Evolutionary conservation across 2,329 filamentous ascomycete species (phyloP).

Genomic region (Colletotrichum trifolii): DNA sequence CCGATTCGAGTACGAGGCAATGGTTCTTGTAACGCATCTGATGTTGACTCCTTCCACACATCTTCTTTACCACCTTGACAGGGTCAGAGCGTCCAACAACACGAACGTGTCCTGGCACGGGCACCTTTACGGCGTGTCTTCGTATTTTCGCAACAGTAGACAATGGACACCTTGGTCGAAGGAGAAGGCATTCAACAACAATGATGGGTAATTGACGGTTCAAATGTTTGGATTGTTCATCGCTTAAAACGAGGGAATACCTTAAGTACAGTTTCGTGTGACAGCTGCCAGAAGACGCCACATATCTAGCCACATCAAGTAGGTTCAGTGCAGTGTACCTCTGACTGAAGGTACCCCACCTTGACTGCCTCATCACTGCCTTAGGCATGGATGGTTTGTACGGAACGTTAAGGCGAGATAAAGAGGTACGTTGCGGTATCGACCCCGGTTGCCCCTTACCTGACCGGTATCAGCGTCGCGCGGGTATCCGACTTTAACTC

Average conservation of each 20-base stretch:
- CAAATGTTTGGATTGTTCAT: no score
- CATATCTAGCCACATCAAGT: slow-evolving; percentile 4
- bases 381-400: slow-evolving; percentile 31
- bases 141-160: no score
- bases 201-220: no score
- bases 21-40: background rate
- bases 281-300: slow-evolving; percentile 12
- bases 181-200: no score
- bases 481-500: slow-evolving; percentile 20
- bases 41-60: slow-evolving; percentile 24
- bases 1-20: slow-evolving; percentile 17
- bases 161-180: no score
- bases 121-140: no score
- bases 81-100: slow-evolving; percentile 2
- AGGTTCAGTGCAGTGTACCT: background rate
- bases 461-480: slow-evolving; percentile 32
- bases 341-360: slow-evolving; percentile 23
- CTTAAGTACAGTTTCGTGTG: background rate
- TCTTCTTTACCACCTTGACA: slow-evolving; percentile 13
- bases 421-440: background rate
- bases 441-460: slow-evolving; percentile 35
- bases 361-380: slow-evolving; percentile 33
- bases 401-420: background rate
- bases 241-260: no score
- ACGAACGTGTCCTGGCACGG: no score